Conservation (phyloP, 176 grass and related monocot species). For the Rhynchospora pubera region DNA sequence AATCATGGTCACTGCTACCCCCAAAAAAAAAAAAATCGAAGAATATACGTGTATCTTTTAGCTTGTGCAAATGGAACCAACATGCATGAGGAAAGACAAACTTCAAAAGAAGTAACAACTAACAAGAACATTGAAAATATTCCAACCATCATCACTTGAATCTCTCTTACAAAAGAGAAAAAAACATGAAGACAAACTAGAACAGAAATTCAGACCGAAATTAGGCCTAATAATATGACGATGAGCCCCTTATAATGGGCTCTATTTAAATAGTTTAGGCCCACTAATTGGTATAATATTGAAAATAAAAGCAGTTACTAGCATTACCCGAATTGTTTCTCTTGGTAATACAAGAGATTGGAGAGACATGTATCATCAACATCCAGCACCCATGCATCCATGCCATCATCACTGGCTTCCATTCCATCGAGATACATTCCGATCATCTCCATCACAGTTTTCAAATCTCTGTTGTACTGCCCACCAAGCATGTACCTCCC, state of each 20-base stretch:
- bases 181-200: not conserved
- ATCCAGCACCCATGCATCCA: conserved; percentile 89
- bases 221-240: not conserved
- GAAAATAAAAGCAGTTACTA: not conserved
- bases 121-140: not conserved
- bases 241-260: not conserved
- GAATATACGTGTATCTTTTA: too few species aligned
- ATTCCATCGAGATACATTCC: conserved; percentile 33
- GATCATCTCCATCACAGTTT: conserved; percentile 48
- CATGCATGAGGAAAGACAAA: not conserved
- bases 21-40: not conserved
- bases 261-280: not conserved
- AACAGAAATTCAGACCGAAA: not conserved
- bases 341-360: conserved; percentile 69
- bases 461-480: conserved; percentile 72
- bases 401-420: conserved; percentile 39
- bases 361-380: conserved; percentile 93
- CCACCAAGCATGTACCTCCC: conserved; percentile 75
- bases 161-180: not conserved
- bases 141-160: not conserved
- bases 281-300: not conserved
- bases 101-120: not conserved
- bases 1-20: not conserved
- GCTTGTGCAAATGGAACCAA: not conserved
- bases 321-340: conserved; percentile 63